Percentiles rank a stretch among this genome's conserved stretches.
These are phyloP conservation scores for Posidonia australis DNA, from an alignment of 106 monocot genomes.

Conservation along the genomic window DNA sequence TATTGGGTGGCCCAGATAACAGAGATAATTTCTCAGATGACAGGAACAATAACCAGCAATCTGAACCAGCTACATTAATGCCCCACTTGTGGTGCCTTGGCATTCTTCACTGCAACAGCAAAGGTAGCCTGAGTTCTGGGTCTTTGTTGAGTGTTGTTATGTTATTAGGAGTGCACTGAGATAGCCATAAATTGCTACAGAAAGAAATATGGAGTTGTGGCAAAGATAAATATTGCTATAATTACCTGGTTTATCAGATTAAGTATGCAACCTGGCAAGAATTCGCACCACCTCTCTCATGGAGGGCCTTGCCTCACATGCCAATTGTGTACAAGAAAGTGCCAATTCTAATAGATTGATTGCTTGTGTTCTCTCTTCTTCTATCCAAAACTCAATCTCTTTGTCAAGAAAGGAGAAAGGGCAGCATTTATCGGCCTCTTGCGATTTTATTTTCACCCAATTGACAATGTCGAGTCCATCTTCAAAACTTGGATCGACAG, in stretches of 20 bases:
- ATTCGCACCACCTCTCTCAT: conserved; percentile 59
- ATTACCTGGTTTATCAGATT: not conserved
- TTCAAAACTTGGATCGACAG: conserved; percentile 66
- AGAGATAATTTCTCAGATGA: conserved; percentile 43
- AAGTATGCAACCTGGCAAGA: conserved; percentile 28
- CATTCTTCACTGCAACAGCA: not conserved
- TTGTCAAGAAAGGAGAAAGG: conserved; percentile 37
- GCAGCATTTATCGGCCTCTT: conserved; percentile 17
- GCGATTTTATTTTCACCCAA: conserved; percentile 31
- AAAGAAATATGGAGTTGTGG: not conserved
- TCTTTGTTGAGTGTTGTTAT: too few species aligned
- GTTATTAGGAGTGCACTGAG: too few species aligned
- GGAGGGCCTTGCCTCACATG: conserved; percentile 43
- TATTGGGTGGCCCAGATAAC: conserved; percentile 61
- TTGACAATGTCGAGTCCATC: conserved; percentile 63
- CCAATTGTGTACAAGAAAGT: conserved; percentile 36
- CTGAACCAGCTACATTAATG: conserved; percentile 81
- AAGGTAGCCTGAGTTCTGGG: conserved; percentile 1
- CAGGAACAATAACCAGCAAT: conserved; percentile 60
- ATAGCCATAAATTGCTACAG: too few species aligned
- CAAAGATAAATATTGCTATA: too few species aligned
- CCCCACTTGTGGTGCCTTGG: conserved; percentile 44
- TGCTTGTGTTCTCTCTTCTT: conserved; percentile 40
- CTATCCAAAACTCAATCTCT: conserved; percentile 52
- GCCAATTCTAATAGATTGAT: conserved; percentile 52